Evolutionary conservation across 768 basidiomycete genomes (phyloP), one percentile per base, ranked within the genome.

Genomic region (Thelephora aurantiotincta): DNA sequence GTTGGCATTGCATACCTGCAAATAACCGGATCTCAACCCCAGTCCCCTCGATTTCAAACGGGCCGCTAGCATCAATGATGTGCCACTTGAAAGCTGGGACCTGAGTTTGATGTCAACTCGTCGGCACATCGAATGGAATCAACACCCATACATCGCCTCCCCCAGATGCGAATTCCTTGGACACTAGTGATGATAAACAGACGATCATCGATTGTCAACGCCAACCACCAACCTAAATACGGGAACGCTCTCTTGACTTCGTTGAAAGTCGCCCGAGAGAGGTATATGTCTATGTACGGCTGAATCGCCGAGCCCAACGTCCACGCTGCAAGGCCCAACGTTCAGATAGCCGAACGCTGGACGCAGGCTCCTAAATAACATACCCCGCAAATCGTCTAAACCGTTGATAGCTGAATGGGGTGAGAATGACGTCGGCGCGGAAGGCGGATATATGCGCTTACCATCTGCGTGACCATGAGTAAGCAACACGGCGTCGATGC

Each of bases 391-490:
- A 61, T 94, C 91, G 63, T 94, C 91, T 48, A 94, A 63, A 2
- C 91, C 91, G 56, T 90, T 89, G 68, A 90, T 87, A 5, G 91
- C 90, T 72, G 46, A 51, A 37, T 42, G 12, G 9, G 11, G 20
- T 46, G 23, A 49, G n/a, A 20, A 44, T 20, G 33, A 37, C 44
- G 38, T 46, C n/a, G 34, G 23, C 42, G 23, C 35, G 33, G 34
- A 23, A 34, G 2, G 41, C 19, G 30, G 26, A 36, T 33, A 26
- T 34, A 11, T 2, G 48, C 19, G 55, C 65, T 45, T 45, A 74
- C 75, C 85, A 63, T 89, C 87, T 34, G 87, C 84, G 64, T 93
- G 91, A 6, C 86, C 79, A 63, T 93, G 90, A 0, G 89, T 92
- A 36, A 94, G 76, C 13, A 96, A 66, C 9, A 94, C 70, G 36